phyloP scores from a whole-genome alignment of 2,329 filamentous ascomycete genomes.

The Venturia carpophila region DNA sequence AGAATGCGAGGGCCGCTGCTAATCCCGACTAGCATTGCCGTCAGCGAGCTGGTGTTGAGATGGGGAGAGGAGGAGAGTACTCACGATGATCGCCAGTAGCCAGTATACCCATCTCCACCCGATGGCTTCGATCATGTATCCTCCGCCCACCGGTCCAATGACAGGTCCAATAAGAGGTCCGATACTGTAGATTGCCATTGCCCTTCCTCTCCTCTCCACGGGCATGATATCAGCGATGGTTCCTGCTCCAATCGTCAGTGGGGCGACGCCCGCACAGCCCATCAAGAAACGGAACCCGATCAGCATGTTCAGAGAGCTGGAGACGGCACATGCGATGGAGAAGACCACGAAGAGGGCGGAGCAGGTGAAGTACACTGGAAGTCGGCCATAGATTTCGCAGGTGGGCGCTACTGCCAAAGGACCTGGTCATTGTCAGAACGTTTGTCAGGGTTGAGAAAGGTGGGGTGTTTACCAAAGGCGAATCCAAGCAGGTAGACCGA shows the following conservation, averaged over 20 bases:
- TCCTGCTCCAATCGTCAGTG: conserved; percentile 33
- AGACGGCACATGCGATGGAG: conserved; percentile 57
- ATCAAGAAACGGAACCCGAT: conserved; percentile 52
- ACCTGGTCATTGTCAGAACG: too few relatives aligned
- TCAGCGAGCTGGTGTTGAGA: conserved; percentile 52
- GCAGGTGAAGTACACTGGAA: conserved; percentile 18
- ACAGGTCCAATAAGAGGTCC: conserved; percentile 37
- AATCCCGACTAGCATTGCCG: background rate
- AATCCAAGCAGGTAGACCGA: conserved; percentile 34
- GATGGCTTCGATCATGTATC: conserved; percentile 35
- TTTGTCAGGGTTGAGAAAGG: too few relatives aligned
- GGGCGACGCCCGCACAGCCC: conserved; percentile 25
- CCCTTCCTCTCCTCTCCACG: conserved; percentile 30
- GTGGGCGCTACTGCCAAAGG: conserved; percentile 22
- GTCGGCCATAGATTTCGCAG: conserved; percentile 18
- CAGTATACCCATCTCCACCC: conserved; percentile 44
- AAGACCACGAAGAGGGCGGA: conserved; percentile 56
- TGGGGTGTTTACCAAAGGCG: conserved; percentile 25
- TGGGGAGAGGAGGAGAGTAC: conserved; percentile 45
- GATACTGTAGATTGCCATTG: conserved; percentile 32
- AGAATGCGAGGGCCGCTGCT: conserved; percentile 22
- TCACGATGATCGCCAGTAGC: conserved; percentile 30
- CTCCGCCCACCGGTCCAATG: conserved; percentile 41
- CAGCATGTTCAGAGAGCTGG: conserved; percentile 45
- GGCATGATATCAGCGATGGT: conserved; percentile 34